Percentiles rank a stretch among this genome's conserved stretches.
Conservation (phyloP, 208 protist species). For the Leishmania turanica region DNA sequence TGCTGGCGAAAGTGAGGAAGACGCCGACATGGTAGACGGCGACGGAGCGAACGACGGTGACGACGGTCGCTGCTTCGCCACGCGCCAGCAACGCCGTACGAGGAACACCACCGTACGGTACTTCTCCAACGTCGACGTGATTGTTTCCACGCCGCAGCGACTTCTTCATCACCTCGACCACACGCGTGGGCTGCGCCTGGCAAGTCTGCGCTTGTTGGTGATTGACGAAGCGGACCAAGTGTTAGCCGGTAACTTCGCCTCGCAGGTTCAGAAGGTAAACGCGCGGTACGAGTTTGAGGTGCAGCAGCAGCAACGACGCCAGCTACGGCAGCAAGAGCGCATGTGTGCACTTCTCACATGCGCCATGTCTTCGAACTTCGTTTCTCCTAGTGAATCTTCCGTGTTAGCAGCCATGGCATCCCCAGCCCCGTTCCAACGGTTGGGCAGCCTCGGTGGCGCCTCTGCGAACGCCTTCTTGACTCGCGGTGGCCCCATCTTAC, state of each 20-base stretch:
- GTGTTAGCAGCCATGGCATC: neutral
- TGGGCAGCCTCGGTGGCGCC: constrained; percentile 7
- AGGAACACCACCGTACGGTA: constrained; percentile 31
- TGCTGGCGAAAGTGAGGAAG: constrained; percentile 2
- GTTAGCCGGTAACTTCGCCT: constrained; percentile 76
- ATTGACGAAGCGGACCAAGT: constrained; percentile 93
- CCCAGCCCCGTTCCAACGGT: neutral
- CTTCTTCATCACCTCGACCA: constrained; percentile 80
- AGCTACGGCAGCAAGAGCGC: constrained; percentile 19
- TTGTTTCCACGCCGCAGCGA: constrained; percentile 85
- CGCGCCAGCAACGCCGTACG: neutral
- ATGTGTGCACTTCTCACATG: neutral
- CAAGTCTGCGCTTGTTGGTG: constrained; percentile 71
- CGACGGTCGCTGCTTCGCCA: neutral
- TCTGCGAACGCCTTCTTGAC: neutral
- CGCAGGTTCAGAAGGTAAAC: constrained; percentile 79
- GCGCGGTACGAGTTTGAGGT: constrained; percentile 73
- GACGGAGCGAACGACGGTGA: constrained; percentile 4
- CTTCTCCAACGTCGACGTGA: constrained; percentile 76
- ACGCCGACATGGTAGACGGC: neutral
- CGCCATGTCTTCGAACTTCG: neutral
- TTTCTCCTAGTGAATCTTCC: neutral
- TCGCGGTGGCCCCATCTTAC: constrained; percentile 31
- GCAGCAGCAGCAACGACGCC: constrained; percentile 14
- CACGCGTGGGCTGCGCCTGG: constrained; percentile 64